Base-by-base conservation (phyloP, 2,329 filamentous ascomycete genomes). In the Cryphonectria radicalis region DNA sequence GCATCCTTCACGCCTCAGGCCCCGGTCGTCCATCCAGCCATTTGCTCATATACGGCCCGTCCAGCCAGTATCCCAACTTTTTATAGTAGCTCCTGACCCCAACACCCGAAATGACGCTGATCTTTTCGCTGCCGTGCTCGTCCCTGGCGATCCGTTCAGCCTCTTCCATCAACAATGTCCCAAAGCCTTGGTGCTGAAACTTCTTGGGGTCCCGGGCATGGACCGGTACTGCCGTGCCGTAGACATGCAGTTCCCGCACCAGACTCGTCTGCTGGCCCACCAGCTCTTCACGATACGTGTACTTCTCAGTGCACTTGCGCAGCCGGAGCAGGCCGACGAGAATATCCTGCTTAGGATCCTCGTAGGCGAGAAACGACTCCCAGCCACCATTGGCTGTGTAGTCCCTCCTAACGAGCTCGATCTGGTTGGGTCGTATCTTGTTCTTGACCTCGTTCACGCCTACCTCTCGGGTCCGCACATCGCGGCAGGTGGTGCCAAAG, bases 381-480 rank as follows among this genome's bases (percentile, higher is more conserved):
- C 96, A 99, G 35, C 96, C 97, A 55, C 93, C 95, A 79, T 99
- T 99, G 75, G 96, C 96, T 0, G 90, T 88, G 81, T 99, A 99
- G 83, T 99, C 96, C 75, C 96, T 89, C 37, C 96, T 91, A 42
- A 99, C 92, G 28, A 99, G 90, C 84, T 99, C 96, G 71, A 99
- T 93, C 80, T 99, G 95, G 75, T 95, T 97, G 0, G 96, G 96
- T 1, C 95, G 89, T 76, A 99, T 98, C 85, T 98, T 98, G 86
- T 99, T 91, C 85, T 99, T 99, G 75, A 99, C 95, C 83, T 99
- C 96, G 80, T 99, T 99, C 82, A 99, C 95, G 72, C 96, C 96
- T 35, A 99, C 96, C 83, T 99, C 96, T 72, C 96, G 90, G 1
- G 96, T 99, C 19, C 96, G 91, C 35, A 99, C 96, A 77, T 99